Evolutionary conservation across 352 stramenopile species (phyloP).

Genomic region (Phytophthora aleatoria): DNA sequence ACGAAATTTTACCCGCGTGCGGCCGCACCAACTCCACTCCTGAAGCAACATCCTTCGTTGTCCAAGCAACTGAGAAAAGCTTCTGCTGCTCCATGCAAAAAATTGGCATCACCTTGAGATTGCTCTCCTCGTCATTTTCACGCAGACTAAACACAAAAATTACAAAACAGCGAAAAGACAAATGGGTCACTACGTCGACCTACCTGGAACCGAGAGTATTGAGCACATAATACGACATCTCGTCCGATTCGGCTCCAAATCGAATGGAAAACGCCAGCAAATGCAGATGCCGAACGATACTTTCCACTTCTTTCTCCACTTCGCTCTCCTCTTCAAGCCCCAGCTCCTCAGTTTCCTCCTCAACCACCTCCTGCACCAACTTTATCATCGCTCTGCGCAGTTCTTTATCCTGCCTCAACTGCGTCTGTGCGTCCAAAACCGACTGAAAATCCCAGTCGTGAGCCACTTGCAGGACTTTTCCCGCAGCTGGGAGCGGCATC

Average conservation of each 20-base stretch:
- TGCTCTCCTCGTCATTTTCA: constrained; percentile 42
- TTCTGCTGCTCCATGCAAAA: constrained; percentile 53
- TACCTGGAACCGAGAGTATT: constrained; percentile 47
- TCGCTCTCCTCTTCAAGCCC: constrained; percentile 25
- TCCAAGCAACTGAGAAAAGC: constrained; percentile 55
- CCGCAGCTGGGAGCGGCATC: constrained; percentile 16
- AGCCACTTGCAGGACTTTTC: constrained; percentile 29
- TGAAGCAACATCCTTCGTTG: constrained; percentile 31
- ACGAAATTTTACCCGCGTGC: constrained; percentile 56
- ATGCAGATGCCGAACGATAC: constrained; percentile 45
- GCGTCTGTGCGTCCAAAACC: constrained; percentile 40
- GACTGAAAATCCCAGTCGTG: constrained; percentile 52
- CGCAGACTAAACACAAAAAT: constrained; percentile 34
- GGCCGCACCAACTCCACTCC: constrained; percentile 45
- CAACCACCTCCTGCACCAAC: constrained; percentile 17
- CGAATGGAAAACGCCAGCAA: constrained; percentile 55
- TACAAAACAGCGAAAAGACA: too few relatives aligned
- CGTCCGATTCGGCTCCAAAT: constrained; percentile 42
- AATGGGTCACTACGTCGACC: neutral
- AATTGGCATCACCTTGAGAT: constrained; percentile 53
- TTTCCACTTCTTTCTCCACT: constrained; percentile 28
- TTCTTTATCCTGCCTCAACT: constrained; percentile 33
- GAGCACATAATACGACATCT: constrained; percentile 63
- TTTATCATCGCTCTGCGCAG: constrained; percentile 34
- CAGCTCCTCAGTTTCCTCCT: constrained; percentile 6